Base-by-base conservation (phyloP, 305 asterid genomes). In the Rubia balearica region DNA sequence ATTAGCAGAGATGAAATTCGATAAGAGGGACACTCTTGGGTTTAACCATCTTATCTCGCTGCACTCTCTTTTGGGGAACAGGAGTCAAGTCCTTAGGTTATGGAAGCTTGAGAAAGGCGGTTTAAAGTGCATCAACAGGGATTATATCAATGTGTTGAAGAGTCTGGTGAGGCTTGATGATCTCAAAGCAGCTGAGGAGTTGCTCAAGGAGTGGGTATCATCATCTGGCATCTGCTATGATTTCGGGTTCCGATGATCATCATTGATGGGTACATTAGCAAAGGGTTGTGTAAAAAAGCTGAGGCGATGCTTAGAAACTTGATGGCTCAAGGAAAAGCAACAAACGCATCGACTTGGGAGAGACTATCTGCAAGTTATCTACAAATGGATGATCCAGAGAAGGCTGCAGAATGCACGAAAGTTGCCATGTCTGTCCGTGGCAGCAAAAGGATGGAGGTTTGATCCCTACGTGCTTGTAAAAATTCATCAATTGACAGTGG, bases 151-250 rank as follows among this genome's bases (percentile, higher is more conserved):
- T 73, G 76, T 84, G 82, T 66, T 91, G 81, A 85, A 84, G 78
- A 79, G 90, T 46, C 75, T 91, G 43, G 87, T 87, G 76, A 87
- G 80, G 78, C 89, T 89, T 63, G 88, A 71, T 65, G 89, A 83
- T 71, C 74, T 88, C 69, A 90, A 82, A 69, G 89, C 78, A 81
- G 97, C 88, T 0, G 88, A 84, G 75, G 80, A 84, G 51, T 73
- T 89, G 72, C 84, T 91, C 7, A 78, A 74, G 71, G 90, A 80
- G 77, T 91, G 97, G 96, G 95, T 89, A n/a, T n/a, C n/a, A 60
- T 78, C 85, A 19, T 85, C 91, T 38, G 85, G 84, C 1, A 91
- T 88, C 77, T 81, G 79, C 79, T 82, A 77, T 63, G 97, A 91
- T 74, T 77, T 86, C 87, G 89, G 53, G 95, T 91, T 60, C 89